Conservation (phyloP, 257 asterid species). For the Nicotiana sylvestris region DNA sequence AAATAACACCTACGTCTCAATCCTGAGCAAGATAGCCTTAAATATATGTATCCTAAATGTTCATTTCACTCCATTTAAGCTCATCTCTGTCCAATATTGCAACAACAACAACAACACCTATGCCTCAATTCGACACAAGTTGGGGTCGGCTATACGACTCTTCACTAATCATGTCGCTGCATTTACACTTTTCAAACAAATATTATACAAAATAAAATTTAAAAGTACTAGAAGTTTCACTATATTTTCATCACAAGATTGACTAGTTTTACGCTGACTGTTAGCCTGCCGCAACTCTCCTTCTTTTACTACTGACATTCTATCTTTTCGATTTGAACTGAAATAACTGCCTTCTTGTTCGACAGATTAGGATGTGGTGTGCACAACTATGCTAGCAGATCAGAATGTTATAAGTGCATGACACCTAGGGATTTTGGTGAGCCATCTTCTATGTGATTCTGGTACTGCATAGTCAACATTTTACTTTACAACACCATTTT, state of each 20-base stretch:
- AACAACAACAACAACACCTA: too few species aligned
- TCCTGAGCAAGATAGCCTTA: too few species aligned
- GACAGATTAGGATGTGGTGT: constrained; percentile 58
- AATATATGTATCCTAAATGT: too few species aligned
- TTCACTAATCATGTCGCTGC: background rate
- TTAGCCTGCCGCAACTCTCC: too few species aligned
- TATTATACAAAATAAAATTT: background rate
- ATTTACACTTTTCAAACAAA: too few species aligned
- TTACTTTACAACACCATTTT: background rate
- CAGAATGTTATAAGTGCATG: constrained; percentile 66
- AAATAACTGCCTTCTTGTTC: background rate
- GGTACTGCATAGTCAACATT: background rate
- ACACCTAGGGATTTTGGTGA: constrained; percentile 55
- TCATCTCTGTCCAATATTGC: too few species aligned
- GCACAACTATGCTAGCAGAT: constrained; percentile 78
- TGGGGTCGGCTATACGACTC: background rate
- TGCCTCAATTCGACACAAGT: too few species aligned
- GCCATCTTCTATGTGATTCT: background rate
- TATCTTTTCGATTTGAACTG: background rate
- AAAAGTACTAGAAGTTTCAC: background rate
- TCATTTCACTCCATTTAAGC: too few species aligned
- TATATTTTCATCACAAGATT: too few species aligned
- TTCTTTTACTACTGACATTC: background rate
- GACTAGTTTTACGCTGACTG: too few species aligned
- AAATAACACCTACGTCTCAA: too few species aligned